Percentiles rank a stretch among this genome's conserved stretches.
Evolutionary conservation across 2,329 filamentous ascomycete genomes (phyloP).

Genomic region (Sporothrix variecibatus): DNA sequence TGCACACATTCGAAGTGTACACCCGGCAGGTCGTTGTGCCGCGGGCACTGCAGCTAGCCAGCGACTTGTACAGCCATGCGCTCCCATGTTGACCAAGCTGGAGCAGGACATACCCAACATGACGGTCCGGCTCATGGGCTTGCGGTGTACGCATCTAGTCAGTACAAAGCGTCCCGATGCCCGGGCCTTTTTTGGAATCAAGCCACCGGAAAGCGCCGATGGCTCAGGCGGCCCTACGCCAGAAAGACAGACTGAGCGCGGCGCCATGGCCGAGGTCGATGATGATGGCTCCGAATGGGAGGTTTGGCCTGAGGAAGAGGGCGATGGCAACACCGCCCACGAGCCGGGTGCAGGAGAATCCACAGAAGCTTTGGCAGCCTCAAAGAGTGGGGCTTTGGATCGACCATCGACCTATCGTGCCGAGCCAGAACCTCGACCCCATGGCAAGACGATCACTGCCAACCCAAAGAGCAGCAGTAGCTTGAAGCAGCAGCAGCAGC

Average conservation of each 20-base stretch:
- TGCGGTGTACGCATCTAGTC: conserved; percentile 84
- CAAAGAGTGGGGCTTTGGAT: not conserved
- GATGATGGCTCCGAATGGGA: conserved; percentile 61
- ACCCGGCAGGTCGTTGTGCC: conserved; percentile 78
- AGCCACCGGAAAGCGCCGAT: conserved; percentile 34
- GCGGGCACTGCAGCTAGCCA: conserved; percentile 69
- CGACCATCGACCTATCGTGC: conserved; percentile 23
- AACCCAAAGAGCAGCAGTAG: conserved; percentile 43
- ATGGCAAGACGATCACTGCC: conserved; percentile 56
- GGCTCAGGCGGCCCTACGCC: not conserved
- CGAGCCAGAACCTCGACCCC: conserved; percentile 37
- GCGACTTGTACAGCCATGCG: conserved; percentile 80
- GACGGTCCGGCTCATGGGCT: conserved; percentile 81
- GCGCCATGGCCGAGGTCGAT: conserved; percentile 33
- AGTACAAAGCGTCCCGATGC: conserved; percentile 80
- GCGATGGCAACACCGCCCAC: conserved; percentile 36
- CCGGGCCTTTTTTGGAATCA: conserved; percentile 75
- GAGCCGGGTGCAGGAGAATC: not conserved
- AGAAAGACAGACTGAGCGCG: conserved; percentile 33
- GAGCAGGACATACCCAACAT: conserved; percentile 80
- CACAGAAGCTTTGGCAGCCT: not conserved
- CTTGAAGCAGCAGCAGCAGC: conserved; percentile 33
- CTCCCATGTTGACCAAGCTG: conserved; percentile 82
- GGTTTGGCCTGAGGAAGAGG: conserved; percentile 67
- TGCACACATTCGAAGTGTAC: conserved; percentile 90